Conservation (phyloP, 208 protist genomes). For the Acanthamoeba lenticulata region DNA sequence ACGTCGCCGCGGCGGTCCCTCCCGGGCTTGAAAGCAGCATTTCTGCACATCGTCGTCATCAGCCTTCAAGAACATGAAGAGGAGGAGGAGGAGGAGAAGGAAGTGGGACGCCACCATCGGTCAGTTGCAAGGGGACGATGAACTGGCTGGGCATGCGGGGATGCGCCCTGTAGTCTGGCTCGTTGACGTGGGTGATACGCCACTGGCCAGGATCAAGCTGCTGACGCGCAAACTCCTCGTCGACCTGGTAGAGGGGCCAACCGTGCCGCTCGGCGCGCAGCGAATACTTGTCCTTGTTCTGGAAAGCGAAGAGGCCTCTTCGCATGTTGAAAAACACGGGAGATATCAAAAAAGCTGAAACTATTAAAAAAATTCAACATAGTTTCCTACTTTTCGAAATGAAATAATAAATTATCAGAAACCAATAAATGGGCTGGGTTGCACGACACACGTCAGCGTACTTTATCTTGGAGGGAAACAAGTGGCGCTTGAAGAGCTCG, state of each 20-base stretch:
- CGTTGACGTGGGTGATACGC: not conserved
- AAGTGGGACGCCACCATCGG: not conserved
- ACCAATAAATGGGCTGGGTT: too few relatives aligned
- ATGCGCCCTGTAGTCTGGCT: not conserved
- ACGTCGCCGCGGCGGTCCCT: not conserved
- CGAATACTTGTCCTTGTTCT: slow-evolving; percentile 40
- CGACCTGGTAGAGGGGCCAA: slow-evolving; percentile 25
- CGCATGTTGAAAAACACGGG: not conserved
- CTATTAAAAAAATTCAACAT: too few relatives aligned
- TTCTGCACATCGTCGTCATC: not conserved
- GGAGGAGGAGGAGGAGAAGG: not conserved
- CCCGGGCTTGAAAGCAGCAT: not conserved
- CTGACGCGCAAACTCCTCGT: slow-evolving; percentile 7
- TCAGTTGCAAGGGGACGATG: not conserved
- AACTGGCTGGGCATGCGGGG: not conserved
- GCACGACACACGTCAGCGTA: too few relatives aligned
- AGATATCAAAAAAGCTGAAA: too few relatives aligned
- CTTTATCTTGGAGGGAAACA: not conserved
- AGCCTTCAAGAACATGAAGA: not conserved
- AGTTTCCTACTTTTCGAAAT: too few relatives aligned
- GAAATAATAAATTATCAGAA: not conserved
- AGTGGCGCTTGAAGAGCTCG: not conserved
- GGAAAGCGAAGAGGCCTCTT: slow-evolving; percentile 37
- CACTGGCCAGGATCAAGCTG: not conserved
- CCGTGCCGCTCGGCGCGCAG: not conserved